A percentile compares a stretch with the other conserved stretches of the same genome.
phyloP scores from a whole-genome alignment of 257 asterid species.

The Plantago major region DNA sequence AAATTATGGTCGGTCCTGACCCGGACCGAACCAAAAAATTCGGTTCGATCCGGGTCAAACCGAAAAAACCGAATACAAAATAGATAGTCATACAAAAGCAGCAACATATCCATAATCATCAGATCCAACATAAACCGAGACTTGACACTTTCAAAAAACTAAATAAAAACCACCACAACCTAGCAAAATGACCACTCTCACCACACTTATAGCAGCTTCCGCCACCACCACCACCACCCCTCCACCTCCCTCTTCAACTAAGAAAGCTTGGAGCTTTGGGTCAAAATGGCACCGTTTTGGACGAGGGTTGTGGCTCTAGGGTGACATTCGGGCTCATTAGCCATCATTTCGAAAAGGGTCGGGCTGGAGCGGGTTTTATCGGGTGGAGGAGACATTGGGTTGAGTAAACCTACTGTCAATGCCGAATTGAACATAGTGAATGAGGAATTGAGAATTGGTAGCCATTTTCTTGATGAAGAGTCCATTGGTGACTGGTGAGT shows the following conservation, averaged over 20 bases:
- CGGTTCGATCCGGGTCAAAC: no score
- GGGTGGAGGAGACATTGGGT: slow-evolving; percentile 90
- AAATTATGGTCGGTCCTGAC: no score
- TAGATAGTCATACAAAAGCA: no score
- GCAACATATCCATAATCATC: neutral
- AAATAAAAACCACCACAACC: neutral
- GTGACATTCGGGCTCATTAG: slow-evolving; percentile 69
- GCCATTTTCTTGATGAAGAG: slow-evolving; percentile 44
- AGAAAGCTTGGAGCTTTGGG: slow-evolving; percentile 27
- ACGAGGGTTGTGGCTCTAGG: slow-evolving; percentile 32
- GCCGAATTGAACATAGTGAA: slow-evolving; percentile 87
- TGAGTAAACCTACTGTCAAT: slow-evolving; percentile 84
- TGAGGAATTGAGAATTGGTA: slow-evolving; percentile 22
- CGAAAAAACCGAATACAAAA: no score
- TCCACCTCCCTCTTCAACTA: no score
- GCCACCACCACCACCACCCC: slow-evolving; percentile 31
- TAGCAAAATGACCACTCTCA: slow-evolving; percentile 55
- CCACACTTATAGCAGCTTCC: slow-evolving; percentile 47
- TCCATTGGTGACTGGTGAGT: slow-evolving; percentile 20
- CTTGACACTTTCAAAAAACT: neutral
- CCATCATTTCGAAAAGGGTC: slow-evolving; percentile 97
- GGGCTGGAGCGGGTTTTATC: slow-evolving; percentile 80
- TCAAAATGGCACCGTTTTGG: slow-evolving; percentile 29
- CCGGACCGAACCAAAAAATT: no score
- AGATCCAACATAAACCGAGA: no score